Conservation (phyloP, 2,329 filamentous ascomycete species). For the Apiospora rasikravindrae region DNA sequence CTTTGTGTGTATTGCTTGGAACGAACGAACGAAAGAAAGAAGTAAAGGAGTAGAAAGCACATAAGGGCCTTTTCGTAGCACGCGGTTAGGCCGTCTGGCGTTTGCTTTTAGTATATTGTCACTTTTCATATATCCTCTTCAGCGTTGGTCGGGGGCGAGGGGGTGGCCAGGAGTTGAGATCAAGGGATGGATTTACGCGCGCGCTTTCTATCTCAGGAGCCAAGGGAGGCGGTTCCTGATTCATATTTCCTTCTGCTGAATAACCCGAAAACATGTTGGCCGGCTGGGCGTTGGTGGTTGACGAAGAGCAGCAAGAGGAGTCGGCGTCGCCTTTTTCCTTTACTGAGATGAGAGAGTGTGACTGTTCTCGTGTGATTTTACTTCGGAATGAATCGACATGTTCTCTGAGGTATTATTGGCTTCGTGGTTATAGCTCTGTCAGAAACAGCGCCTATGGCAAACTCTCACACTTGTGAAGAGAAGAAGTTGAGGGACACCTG, state of each 20-base stretch:
- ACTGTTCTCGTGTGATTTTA: not conserved
- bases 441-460: not conserved
- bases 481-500: not conserved
- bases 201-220: not conserved
- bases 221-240: not conserved
- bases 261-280: not conserved
- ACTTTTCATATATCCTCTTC: not conserved
- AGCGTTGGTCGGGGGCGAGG: not conserved
- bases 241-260: not conserved
- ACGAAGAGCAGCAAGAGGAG: not conserved
- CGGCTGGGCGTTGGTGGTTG: not conserved
- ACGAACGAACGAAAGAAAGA: no score
- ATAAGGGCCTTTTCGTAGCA: slow-evolving; percentile 17
- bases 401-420: not conserved
- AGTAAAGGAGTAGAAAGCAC: not conserved
- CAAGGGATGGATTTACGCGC: not conserved
- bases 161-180: not conserved
- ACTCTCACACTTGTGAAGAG: not conserved
- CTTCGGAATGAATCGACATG: not conserved
- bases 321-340: not conserved
- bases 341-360: not conserved
- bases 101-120: slow-evolving; percentile 4
- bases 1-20: not conserved
- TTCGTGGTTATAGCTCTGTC: not conserved
- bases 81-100: slow-evolving; percentile 12